Base-by-base conservation (phyloP, 371 early-diverging fungal genomes). In the Batrachochytrium dendrobatidis region DNA sequence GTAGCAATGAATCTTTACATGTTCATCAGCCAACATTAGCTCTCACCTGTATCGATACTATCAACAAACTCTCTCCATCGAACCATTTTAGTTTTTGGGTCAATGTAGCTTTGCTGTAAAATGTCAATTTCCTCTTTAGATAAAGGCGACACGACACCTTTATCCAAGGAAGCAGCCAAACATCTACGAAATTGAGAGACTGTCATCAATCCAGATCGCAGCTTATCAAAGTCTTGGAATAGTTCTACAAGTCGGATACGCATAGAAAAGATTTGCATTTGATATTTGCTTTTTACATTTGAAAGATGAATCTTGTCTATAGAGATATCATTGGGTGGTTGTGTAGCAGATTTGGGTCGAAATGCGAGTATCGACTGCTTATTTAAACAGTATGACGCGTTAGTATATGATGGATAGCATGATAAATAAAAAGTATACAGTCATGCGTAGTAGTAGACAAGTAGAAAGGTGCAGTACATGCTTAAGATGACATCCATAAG, bases 161-260 rank as follows among this genome's bases (percentile, higher is more conserved):
- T 64, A 17, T 78, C 74, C 62, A 78, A 59, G 6, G 70, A 62
- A 2, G 52, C 54, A 4, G 64, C 65, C 7, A 80, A 43, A 46
- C 73, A 69, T 8, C 79, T 48, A 15, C 71, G 49, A 48, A 80
- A 79, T 63, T 79, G 77, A 2, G 73, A 34, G 2, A 61, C 59
- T 1, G 76, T 68, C 29, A 80, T 61, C 29, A 57, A 73, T 4
- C 77, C 79, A 24, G 70, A 63, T 17, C 80, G 55, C 51, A 79
- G 65, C 28, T 65, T 63, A 52, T 80, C 81, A 55, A 80, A 80
- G 59, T 76, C 77, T 26, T 64, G 56, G 63, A 80, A 80, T n/a
- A 74, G 62, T 20, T 75, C 75, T 17, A 46, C 46, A 20, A 76
- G 48, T 8, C 80, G 61, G 48, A 77, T 71, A 24, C 80, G 67